Evolutionary conservation across 805 yeast species (phyloP).

Genomic region (Lipomyces sp.): DNA sequence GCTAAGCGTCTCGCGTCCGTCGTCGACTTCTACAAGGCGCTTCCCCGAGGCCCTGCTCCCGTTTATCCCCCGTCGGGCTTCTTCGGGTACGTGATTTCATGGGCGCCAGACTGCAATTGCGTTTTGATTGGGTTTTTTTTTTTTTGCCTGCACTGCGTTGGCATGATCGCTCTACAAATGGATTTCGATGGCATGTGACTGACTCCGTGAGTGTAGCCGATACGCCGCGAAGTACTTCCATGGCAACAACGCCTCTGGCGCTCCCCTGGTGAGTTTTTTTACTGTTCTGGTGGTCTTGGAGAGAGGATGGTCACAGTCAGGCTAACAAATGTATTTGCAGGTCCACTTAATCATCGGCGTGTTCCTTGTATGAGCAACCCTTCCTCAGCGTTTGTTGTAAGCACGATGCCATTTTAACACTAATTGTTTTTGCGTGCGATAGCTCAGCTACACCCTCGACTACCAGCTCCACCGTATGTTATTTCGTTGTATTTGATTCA

Average conservation of each 20-base stretch:
- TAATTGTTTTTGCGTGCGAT: conserved; percentile 45
- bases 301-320: not conserved
- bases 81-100: conserved; percentile 29
- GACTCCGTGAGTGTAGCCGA: conserved; percentile 4
- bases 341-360: conserved; percentile 20
- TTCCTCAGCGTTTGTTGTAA: conserved; percentile 52
- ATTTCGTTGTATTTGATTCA: not conserved
- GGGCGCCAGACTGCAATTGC: too few species aligned
- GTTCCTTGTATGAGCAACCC: conserved; percentile 46
- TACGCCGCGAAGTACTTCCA: conserved; percentile 85
- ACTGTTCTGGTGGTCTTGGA: conserved; percentile 4
- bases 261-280: conserved; percentile 50
- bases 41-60: conserved; percentile 91
- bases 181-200: not conserved
- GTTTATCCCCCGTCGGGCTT: conserved; percentile 50
- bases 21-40: conserved; percentile 90
- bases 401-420: not conserved
- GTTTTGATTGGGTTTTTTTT: not conserved
- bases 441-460: conserved; percentile 82
- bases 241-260: conserved; percentile 78
- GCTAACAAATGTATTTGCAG: conserved; percentile 6
- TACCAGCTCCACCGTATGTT: conserved; percentile 70
- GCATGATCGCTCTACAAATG: not conserved
- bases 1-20: conserved; percentile 96
- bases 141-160: not conserved